A percentile compares a stretch with the other conserved stretches of the same genome.
Evolutionary conservation across 257 asterid species (phyloP).

Genomic region (Ophiorrhiza pumila): DNA sequence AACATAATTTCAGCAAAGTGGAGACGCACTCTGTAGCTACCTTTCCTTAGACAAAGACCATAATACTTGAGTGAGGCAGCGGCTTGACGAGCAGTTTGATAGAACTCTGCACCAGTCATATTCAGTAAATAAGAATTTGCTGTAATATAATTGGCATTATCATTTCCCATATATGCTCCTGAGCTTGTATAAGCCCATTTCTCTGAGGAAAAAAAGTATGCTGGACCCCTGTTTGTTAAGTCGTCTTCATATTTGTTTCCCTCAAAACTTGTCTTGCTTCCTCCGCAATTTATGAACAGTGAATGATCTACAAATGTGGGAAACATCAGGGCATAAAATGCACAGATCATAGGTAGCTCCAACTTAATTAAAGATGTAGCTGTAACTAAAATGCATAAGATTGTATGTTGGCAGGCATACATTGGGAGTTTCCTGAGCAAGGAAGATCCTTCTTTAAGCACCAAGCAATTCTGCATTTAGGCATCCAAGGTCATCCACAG

Average conservation of each 20-base stretch:
- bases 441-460: slow-evolving; percentile 69
- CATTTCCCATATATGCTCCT: slow-evolving; percentile 41
- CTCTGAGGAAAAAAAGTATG: slow-evolving; percentile 42
- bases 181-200: slow-evolving; percentile 87
- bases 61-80: slow-evolving; percentile 72
- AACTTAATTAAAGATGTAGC: background rate
- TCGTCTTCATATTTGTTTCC: slow-evolving; percentile 63
- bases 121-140: slow-evolving; percentile 27
- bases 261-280: slow-evolving; percentile 34
- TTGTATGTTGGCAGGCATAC: slow-evolving; percentile 33
- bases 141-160: slow-evolving; percentile 12
- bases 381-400: slow-evolving; percentile 2
- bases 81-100: slow-evolving; percentile 71
- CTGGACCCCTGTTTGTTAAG: slow-evolving; percentile 37
- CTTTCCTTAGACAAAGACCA: slow-evolving; percentile 68
- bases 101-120: slow-evolving; percentile 34
- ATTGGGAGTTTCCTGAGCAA: slow-evolving; percentile 40
- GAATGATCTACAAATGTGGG: slow-evolving; percentile 47
- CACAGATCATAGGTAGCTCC: background rate
- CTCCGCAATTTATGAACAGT: slow-evolving; percentile 83
- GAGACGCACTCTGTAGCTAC: slow-evolving; percentile 85
- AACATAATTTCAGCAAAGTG: slow-evolving; percentile 85
- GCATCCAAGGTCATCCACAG: slow-evolving; percentile 16
- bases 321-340: slow-evolving; percentile 1
- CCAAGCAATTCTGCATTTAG: slow-evolving; percentile 45